phyloP scores from a whole-genome alignment of 352 stramenopile genomes.

The Ochromonadaceae sp. region DNA sequence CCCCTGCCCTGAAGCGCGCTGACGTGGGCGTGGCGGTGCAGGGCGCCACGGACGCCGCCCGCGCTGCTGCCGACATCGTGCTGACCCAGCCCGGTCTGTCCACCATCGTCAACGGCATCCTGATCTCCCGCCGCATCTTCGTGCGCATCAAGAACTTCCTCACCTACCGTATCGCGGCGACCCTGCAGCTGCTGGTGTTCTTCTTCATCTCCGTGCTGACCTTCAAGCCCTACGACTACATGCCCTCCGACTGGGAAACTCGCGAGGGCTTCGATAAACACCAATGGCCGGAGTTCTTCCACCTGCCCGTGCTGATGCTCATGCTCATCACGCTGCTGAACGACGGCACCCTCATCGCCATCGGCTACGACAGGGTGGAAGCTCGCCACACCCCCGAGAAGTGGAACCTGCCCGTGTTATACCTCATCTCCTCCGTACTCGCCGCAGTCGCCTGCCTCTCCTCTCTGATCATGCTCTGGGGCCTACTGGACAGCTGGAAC shows the following conservation, averaged over 20 bases:
- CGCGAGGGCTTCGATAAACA: slow-evolving; percentile 16
- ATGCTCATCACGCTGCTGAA: slow-evolving; percentile 83
- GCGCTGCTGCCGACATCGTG: slow-evolving; percentile 75
- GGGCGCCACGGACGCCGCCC: slow-evolving; percentile 55
- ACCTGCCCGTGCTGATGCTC: slow-evolving; percentile 73
- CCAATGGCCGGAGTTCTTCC: slow-evolving; percentile 42
- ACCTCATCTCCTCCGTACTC: slow-evolving; percentile 26
- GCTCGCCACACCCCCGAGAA: background rate
- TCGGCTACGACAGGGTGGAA: slow-evolving; percentile 38
- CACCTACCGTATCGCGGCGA: slow-evolving; percentile 74
- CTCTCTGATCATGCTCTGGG: slow-evolving; percentile 26
- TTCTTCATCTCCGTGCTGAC: slow-evolving; percentile 77
- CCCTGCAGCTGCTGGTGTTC: slow-evolving; percentile 75
- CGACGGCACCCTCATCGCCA: slow-evolving; percentile 74
- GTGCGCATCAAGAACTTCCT: slow-evolving; percentile 78
- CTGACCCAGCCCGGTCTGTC: slow-evolving; percentile 75
- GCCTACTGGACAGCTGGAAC: slow-evolving; percentile 23
- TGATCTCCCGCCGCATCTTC: slow-evolving; percentile 73
- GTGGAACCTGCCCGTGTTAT: slow-evolving; percentile 29
- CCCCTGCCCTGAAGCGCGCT: slow-evolving; percentile 61
- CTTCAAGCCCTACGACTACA: slow-evolving; percentile 44
- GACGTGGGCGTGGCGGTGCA: slow-evolving; percentile 20
- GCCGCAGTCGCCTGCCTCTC: slow-evolving; percentile 28
- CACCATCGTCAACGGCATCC: slow-evolving; percentile 69
- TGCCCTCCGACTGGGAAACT: slow-evolving; percentile 2